Evolutionary conservation across 1,284 basidiomycete genomes (phyloP), one percentile per base, ranked within the genome.

Genomic region (Ceratobasidium theobromae): DNA sequence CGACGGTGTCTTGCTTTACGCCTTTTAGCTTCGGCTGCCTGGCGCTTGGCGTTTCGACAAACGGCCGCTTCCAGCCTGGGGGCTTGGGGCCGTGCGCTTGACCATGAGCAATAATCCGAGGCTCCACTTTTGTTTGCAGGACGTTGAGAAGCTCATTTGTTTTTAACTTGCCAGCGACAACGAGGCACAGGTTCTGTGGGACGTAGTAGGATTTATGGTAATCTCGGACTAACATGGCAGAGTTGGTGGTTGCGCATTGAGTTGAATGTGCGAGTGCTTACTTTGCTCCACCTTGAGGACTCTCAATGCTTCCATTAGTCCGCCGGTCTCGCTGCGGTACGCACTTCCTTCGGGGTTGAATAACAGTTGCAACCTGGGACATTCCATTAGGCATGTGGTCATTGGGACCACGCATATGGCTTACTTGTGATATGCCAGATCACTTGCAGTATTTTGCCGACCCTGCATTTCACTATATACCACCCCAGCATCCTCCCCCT

Each of bases 401-500:
- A 41, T 1, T 4, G 4, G 16, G 30, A 4, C 16, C 8, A n/a
- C 8, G 43, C 8, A 25, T 4, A 18, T 14, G 2, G 73, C 76
- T 65, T 72, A 93, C 92, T 85, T 79, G 48, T 96, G 82, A 54
- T 88, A 86, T 90, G 98, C 95, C 45, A 98, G 80, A 78, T 98
- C 94, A 12, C 86, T 87, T 0, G 91, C 85, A 3, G 91, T 93
- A 74, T 98, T 98, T 79, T 99, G 91, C 53, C 96, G 84, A 0
- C 94, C 97, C 79, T 99, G 96, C 97, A 99, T 99, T 79, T 96
- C 92, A 72, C 89, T 93, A 76, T 95, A 98, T 28, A 99, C 97
- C 1, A 99, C 97, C 51, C 97, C 97, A 9, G 93, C 91, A 74
- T 99, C 87, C 73, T 96, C 86, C 3, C 93, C 96, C 73, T 92